These are phyloP conservation scores for Aspergillus aculeatus DNA, from an alignment of 2,329 filamentous ascomycete species.

Conservation along the genomic window DNA sequence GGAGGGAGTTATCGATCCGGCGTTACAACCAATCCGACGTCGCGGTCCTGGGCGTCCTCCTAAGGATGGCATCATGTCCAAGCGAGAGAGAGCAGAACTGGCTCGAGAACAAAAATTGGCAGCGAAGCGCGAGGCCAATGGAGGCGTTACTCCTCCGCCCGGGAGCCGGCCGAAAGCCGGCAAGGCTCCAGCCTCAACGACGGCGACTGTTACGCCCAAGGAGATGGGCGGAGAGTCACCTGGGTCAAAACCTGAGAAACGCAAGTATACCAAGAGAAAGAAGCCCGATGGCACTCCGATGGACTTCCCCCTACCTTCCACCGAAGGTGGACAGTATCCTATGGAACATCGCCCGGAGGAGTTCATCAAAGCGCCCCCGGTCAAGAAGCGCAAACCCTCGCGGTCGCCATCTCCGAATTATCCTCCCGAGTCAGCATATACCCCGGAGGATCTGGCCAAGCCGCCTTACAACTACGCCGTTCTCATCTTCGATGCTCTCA, in stretches of 20 bases:
- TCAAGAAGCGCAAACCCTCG: constrained; percentile 54
- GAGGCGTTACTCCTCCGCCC: constrained; percentile 45
- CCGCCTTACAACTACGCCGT: constrained; percentile 63
- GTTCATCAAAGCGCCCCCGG: constrained; percentile 44
- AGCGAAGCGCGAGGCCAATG: constrained; percentile 48
- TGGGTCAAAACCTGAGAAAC: constrained; percentile 45
- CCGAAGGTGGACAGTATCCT: constrained; percentile 39
- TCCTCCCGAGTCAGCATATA: constrained; percentile 58
- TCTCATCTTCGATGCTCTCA: constrained; percentile 63
- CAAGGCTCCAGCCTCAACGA: constrained; percentile 26
- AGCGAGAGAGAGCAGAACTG: constrained; percentile 58
- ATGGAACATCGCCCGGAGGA: constrained; percentile 41
- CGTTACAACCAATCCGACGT: constrained; percentile 41
- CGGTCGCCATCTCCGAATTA: constrained; percentile 63
- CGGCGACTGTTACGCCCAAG: constrained; percentile 19
- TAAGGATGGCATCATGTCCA: constrained; percentile 67
- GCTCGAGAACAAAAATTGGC: constrained; percentile 54
- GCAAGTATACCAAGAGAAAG: constrained; percentile 51
- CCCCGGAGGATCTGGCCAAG: constrained; percentile 62
- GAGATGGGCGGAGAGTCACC: constrained; percentile 38
- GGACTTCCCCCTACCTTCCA: constrained; percentile 45
- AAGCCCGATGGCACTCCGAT: constrained; percentile 41
- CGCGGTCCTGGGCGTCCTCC: constrained; percentile 63
- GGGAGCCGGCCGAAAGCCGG: constrained; percentile 29
- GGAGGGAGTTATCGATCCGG: constrained; percentile 36